phyloP scores from a whole-genome alignment of 75 land plant species.

The Pseudotsuga menziesii region DNA sequence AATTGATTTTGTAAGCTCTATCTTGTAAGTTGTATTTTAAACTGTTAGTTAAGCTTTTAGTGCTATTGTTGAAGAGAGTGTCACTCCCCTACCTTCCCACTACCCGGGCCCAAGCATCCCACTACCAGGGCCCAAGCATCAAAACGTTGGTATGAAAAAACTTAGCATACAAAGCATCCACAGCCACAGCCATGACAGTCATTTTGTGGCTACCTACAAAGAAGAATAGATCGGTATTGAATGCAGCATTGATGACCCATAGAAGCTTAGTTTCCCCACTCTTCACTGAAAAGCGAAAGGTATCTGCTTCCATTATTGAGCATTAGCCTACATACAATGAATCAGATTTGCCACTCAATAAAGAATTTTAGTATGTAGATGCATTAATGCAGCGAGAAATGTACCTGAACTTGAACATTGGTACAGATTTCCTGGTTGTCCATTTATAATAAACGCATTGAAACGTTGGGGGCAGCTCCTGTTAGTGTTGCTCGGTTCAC shows the following conservation, averaged over 20 bases:
- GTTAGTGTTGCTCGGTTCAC: conserved; percentile 10
- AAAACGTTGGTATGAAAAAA: conserved; percentile 38
- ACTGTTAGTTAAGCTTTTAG: too few relatives aligned
- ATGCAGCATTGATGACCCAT: conserved; percentile 65
- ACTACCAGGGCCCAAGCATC: conserved; percentile 59
- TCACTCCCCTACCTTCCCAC: too few relatives aligned
- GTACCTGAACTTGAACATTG: conserved; percentile 20
- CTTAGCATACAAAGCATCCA: conserved; percentile 52
- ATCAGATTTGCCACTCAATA: too few relatives aligned
- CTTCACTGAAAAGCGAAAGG: conserved; percentile 27
- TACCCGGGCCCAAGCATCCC: too few relatives aligned
- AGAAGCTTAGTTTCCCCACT: conserved; percentile 60
- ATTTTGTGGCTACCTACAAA: conserved; percentile 51
- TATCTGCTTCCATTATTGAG: conserved; percentile 8
- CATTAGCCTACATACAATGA: background rate
- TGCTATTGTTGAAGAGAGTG: too few relatives aligned
- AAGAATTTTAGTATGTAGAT: too few relatives aligned
- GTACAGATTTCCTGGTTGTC: conserved; percentile 40
- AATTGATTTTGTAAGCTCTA: too few relatives aligned
- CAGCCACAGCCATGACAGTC: conserved; percentile 63
- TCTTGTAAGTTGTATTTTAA: too few relatives aligned
- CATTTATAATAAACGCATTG: conserved; percentile 50
- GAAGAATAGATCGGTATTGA: conserved; percentile 60
- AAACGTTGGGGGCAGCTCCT: conserved; percentile 29
- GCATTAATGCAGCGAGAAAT: too few relatives aligned